Conservation (phyloP, 2,329 filamentous ascomycete species). For the Ceratocystis ficicola region DNA sequence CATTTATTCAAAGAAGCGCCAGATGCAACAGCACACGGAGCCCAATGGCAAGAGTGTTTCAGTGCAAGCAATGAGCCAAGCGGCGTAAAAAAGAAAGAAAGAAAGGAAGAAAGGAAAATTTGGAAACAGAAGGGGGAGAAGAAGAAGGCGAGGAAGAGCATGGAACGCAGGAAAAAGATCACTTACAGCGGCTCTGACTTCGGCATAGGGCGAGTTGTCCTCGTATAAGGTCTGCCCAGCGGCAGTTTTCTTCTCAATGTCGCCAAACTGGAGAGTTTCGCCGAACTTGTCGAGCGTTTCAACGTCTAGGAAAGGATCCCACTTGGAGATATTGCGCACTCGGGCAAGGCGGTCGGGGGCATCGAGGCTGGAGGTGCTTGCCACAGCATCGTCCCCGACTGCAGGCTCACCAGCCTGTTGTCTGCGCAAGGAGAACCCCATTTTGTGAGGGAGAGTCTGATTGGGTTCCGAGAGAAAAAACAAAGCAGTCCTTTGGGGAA, state of each 20-base stretch:
- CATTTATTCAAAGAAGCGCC: too few relatives aligned
- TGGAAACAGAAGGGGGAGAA: conserved; percentile 28
- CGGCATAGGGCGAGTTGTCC: conserved; percentile 46
- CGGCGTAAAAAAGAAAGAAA: neutral
- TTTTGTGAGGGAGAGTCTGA: conserved; percentile 3
- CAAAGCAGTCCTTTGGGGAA: conserved; percentile 13
- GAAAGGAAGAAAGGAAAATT: conserved; percentile 21
- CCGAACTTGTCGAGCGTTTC: conserved; percentile 43
- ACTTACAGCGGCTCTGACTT: conserved; percentile 32
- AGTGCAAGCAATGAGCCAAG: too few relatives aligned
- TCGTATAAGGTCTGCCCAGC: conserved; percentile 38
- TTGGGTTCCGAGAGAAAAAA: conserved; percentile 17
- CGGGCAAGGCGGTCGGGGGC: conserved; percentile 15
- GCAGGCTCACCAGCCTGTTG: conserved; percentile 17
- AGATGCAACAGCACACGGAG: too few relatives aligned
- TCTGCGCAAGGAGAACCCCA: conserved; percentile 21
- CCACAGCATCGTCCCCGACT: conserved; percentile 5
- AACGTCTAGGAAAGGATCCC: conserved; percentile 45
- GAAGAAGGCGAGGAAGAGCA: conserved; percentile 23
- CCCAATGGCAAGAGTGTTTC: too few relatives aligned
- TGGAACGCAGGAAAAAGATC: conserved; percentile 29
- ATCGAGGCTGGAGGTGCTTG: conserved; percentile 14
- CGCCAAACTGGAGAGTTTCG: conserved; percentile 34
- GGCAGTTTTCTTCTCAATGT: conserved; percentile 35
- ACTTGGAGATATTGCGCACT: conserved; percentile 32